phyloP scores from a whole-genome alignment of 495 filamentous ascomycete species.

The Aspergillus heteromorphus region DNA sequence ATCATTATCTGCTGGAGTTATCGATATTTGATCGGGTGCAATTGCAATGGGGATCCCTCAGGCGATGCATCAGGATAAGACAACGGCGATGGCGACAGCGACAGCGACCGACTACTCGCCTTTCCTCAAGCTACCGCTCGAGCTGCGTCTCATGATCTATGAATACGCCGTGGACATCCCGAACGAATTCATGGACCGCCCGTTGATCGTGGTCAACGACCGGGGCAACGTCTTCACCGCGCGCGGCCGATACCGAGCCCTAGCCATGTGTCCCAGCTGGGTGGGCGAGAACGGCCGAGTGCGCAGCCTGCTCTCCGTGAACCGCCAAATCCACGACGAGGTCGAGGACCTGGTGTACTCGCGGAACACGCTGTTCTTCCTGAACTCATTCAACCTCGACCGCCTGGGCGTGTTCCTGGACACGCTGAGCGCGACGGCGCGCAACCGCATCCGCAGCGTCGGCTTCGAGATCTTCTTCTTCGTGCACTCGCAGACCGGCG shows the following conservation, averaged over 20 bases:
- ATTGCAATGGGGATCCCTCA: not conserved
- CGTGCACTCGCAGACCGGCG: constrained; percentile 30
- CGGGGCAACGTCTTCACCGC: constrained; percentile 29
- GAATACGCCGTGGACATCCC: constrained; percentile 31
- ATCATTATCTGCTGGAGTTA: not conserved
- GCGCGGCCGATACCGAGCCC: constrained; percentile 26
- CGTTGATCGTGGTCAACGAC: constrained; percentile 33
- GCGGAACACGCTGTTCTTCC: constrained; percentile 38
- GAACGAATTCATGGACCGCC: constrained; percentile 33
- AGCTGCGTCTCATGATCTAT: constrained; percentile 40
- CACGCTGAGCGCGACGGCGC: constrained; percentile 29
- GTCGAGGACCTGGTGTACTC: constrained; percentile 37
- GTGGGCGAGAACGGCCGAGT: constrained; percentile 28
- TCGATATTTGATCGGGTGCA: no score
- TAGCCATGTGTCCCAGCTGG: constrained; percentile 38
- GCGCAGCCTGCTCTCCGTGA: constrained; percentile 26
- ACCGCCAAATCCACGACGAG: constrained; percentile 40
- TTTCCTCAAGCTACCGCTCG: constrained; percentile 30
- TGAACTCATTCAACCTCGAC: constrained; percentile 35
- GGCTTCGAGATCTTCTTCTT: constrained; percentile 41
- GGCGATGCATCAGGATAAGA: not conserved
- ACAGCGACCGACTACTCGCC: constrained; percentile 2
- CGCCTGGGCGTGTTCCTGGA: constrained; percentile 32
- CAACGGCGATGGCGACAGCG: no score
- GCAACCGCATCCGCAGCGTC: constrained; percentile 31